phyloP scores from a whole-genome alignment of 306 rosid species.

The Abrus precatorius region DNA sequence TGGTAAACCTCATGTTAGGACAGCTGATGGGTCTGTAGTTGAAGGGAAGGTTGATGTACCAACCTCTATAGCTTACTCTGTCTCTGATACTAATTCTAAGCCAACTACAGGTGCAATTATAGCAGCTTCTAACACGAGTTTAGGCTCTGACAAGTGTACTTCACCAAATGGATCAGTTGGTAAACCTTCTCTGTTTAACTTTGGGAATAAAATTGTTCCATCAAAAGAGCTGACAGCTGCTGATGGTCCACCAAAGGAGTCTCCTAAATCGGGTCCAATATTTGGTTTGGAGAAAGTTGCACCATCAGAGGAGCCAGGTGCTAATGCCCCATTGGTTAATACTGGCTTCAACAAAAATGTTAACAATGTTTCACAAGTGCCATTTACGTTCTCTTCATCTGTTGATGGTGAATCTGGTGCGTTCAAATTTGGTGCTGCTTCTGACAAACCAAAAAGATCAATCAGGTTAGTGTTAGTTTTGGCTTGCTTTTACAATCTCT shows the following conservation, averaged over 20 bases:
- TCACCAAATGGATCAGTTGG: slow-evolving; percentile 49
- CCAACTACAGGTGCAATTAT: slow-evolving; percentile 38
- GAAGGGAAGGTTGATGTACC: slow-evolving; percentile 51
- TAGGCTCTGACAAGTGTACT: slow-evolving; percentile 48
- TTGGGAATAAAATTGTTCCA: slow-evolving; percentile 45
- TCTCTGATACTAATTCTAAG: slow-evolving; percentile 45
- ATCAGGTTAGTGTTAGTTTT: slow-evolving; percentile 61
- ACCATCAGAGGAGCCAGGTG: slow-evolving; percentile 51
- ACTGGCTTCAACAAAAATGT: slow-evolving; percentile 51
- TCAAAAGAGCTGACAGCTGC: slow-evolving; percentile 41
- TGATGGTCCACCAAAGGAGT: slow-evolving; percentile 40
- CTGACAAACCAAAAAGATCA: slow-evolving; percentile 51
- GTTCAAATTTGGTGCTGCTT: slow-evolving; percentile 52
- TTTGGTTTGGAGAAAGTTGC: slow-evolving; percentile 52
- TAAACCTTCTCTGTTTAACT: slow-evolving; percentile 43
- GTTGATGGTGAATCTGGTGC: slow-evolving; percentile 49
- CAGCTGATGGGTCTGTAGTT: slow-evolving; percentile 48
- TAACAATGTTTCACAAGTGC: slow-evolving; percentile 46
- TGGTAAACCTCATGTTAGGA: slow-evolving; percentile 41
- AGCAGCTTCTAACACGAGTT: slow-evolving; percentile 41
- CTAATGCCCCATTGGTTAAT: slow-evolving; percentile 45
- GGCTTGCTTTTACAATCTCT: background rate
- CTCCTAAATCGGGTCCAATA: slow-evolving; percentile 37
- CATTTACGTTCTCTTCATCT: slow-evolving; percentile 53
- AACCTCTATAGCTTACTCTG: slow-evolving; percentile 40